A percentile compares a stretch with the other conserved stretches of the same genome.
Conservation (phyloP, 805 yeast species). For the Kluyveromyces aestuarii region DNA sequence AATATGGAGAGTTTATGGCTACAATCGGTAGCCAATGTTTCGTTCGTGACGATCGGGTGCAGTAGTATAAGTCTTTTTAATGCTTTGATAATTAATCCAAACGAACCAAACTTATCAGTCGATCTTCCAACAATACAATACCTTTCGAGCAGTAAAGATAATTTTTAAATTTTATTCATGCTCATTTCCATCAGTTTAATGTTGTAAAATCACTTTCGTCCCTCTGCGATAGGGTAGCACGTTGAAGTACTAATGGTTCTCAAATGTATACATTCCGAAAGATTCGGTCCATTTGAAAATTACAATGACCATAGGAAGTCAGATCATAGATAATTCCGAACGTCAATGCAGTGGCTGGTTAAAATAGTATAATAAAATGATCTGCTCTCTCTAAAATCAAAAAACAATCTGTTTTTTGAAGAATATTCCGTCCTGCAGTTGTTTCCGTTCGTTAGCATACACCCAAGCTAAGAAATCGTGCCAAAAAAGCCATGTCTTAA, state of each 20-base stretch:
- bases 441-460: not conserved
- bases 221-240: slow-evolving; percentile 26
- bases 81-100: slow-evolving; percentile 10
- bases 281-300: slow-evolving; percentile 6
- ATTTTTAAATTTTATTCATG: not conserved
- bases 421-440: not conserved
- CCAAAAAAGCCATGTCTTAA: not conserved
- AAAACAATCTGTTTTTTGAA: too few species aligned
- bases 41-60: not conserved
- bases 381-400: not conserved
- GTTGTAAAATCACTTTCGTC: slow-evolving; percentile 21
- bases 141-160: not conserved
- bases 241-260: slow-evolving; percentile 17
- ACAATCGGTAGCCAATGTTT: too few species aligned
- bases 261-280: slow-evolving; percentile 16
- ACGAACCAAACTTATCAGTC: slow-evolving; percentile 29
- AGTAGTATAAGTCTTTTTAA: not conserved
- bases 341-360: not conserved
- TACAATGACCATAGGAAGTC: slow-evolving; percentile 4
- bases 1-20: too few species aligned
- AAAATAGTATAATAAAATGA: not conserved
- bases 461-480: not conserved
- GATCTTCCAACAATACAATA: slow-evolving; percentile 5
- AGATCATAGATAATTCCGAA: slow-evolving; percentile 1
- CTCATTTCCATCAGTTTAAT: not conserved